Conservation (phyloP, 2,329 filamentous ascomycete species). For the Trichoderma simmonsii region DNA sequence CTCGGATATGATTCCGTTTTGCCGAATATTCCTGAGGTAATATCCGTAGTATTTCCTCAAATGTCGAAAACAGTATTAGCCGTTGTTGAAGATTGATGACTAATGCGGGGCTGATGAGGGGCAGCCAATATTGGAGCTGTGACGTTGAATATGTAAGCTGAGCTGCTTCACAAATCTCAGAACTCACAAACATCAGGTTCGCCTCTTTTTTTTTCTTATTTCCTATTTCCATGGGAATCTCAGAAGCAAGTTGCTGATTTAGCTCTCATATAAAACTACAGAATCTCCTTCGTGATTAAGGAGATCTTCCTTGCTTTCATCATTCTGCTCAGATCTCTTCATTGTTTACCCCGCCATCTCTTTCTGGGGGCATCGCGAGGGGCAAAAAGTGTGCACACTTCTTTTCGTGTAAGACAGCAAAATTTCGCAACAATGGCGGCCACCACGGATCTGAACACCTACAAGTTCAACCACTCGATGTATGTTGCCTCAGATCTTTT, state of each 20-base stretch:
- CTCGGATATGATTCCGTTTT: not conserved
- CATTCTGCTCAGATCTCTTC: not conserved
- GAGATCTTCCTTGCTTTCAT: not conserved
- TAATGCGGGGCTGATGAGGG: conserved; percentile 5
- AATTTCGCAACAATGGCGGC: conserved; percentile 56
- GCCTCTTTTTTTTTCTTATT: not conserved
- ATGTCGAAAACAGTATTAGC: not conserved
- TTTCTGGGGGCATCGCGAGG: not conserved
- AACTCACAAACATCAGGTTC: not conserved
- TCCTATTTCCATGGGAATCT: not conserved
- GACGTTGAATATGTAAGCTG: conserved; percentile 2
- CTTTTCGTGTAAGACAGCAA: conserved; percentile 10
- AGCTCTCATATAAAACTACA: not conserved
- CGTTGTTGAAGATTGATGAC: not conserved
- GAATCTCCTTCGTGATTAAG: not conserved
- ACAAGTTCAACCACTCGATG: conserved; percentile 92
- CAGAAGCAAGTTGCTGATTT: not conserved
- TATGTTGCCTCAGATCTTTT: conserved; percentile 32
- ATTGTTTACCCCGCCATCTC: conserved; percentile 14
- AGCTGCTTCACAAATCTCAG: not conserved
- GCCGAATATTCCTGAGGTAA: not conserved
- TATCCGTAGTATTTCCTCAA: not conserved
- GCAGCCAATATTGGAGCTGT: not conserved
- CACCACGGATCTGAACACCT: conserved; percentile 69
- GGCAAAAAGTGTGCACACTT: not conserved